phyloP scores from a whole-genome alignment of 257 asterid species.

The Galeopsis tetrahit region DNA sequence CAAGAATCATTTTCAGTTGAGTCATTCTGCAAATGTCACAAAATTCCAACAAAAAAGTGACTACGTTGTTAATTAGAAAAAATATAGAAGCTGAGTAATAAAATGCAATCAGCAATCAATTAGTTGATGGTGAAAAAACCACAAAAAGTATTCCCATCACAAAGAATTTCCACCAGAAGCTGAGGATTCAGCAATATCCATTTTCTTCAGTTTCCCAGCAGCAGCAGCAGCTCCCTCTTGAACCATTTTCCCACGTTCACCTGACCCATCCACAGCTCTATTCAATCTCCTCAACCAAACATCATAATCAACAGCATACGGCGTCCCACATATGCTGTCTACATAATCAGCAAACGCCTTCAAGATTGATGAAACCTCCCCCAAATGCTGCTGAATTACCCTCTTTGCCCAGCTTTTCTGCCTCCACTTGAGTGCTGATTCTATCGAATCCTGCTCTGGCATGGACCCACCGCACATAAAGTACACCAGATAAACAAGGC shows the following conservation, averaged over 20 bases:
- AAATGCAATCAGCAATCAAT: not conserved
- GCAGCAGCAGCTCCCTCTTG: conserved; percentile 33
- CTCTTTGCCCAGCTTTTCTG: conserved; percentile 71
- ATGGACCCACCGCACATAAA: conserved; percentile 65
- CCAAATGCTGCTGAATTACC: conserved; percentile 59
- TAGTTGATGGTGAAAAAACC: not conserved
- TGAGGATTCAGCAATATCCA: conserved; percentile 63
- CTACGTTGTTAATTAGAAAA: no score
- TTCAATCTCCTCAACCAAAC: conserved; percentile 67
- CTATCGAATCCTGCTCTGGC: conserved; percentile 71
- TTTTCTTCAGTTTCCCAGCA: conserved; percentile 29
- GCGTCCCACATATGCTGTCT: conserved; percentile 75
- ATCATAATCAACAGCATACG: conserved; percentile 75
- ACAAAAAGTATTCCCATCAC: conserved; percentile 12
- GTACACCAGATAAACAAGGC: conserved; percentile 66
- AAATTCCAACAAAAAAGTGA: no score
- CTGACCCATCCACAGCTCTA: conserved; percentile 52
- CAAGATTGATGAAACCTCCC: conserved; percentile 68
- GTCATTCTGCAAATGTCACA: no score
- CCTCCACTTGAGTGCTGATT: conserved; percentile 79
- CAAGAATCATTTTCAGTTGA: no score
- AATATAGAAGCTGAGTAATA: no score
- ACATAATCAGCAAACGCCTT: conserved; percentile 84
- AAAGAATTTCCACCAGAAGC: conserved; percentile 47
- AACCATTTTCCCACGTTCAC: conserved; percentile 60